Base-by-base conservation (phyloP, 2,329 filamentous ascomycete genomes). In the Clarireedia paspali region DNA sequence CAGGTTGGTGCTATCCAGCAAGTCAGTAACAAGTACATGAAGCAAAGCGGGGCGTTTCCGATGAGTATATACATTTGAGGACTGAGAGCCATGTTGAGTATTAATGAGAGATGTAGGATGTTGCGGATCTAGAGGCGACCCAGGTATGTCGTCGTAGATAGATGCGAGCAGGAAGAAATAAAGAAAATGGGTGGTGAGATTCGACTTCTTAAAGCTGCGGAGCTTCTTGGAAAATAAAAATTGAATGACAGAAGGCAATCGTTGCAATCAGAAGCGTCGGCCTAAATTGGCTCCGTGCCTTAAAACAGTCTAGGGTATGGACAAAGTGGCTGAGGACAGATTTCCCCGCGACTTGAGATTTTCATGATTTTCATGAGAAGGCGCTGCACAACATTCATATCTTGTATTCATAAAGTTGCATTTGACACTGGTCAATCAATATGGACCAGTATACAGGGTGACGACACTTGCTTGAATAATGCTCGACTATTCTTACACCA, bases 1-100 rank as follows among this genome's bases (percentile, higher is more conserved):
- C 73, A 96, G 81, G 81, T 96, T 96, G 73, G 88, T 89, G 68
- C 91, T 95, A 73, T 64, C 61, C 54, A 60, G 60, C 56, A 58
- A 58, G 39, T 64, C 58, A 63, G 53, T 55, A 59, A 56, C 5
- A 34, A 44, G 20, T 15, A 46, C 15, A 34, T 45, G 49, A 62
- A 24, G 56, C 57, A 39, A 46, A 54, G 36, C 40, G 57, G 17
- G 46, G 57, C 10, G 59, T 56, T 44, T 44, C 48, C 44, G 26
- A 27, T 23, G 40, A 27, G 14, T 17, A 70, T 81, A 69, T 76
- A 86, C 83, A 86, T 76, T 72, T 86, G 83, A 66, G 83, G 78
- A 67, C 76, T 83, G 66, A 87, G 73, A 67, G 73, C 81, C 83
- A 85, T 86, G 71, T 73, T 66, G 66, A 61, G 20, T 60, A 54